Evolutionary conservation across 2,329 filamentous ascomycete species (phyloP), one percentile per base, ranked within the genome.

Genomic region (Paraphoma chrysanthemicola): DNA sequence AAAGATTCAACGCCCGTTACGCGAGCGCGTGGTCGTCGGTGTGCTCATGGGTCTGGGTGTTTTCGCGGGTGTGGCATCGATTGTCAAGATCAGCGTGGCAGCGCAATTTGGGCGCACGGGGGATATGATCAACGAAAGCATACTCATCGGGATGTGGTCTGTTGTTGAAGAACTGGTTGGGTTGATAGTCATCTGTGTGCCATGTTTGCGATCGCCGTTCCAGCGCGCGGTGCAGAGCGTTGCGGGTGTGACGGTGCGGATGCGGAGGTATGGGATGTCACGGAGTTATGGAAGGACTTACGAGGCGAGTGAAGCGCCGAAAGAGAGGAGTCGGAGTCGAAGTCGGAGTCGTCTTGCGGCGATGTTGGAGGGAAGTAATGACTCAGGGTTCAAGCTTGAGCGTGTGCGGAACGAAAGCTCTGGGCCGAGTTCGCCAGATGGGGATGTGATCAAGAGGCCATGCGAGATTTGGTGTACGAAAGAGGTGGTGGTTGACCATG

Each of bases 151-250:
- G 0, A 53, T 71, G 16, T 71, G 68, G 68, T 56, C 54, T 14
- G 59, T 65, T 3, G 50, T 71, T 16, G 69, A 72, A 47, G 58
- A 63, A 33, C 64, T 70, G 18, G 39, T 52, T 1, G 60, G 62
- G 2, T 62, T 71, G 4, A 63, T 71, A 17, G 67, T 64, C 4
- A 64, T 66, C 2, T 67, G 65, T 41, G 52, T 71, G 28, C 68
- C 69, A 1, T 65, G 59, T 41, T 56, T 72, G 30, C 62, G 62
- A 8, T 54, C 62, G 6, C 63, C 58, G 3, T 67, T 67, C 51
- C 57, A 67, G 29, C 54, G 42, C 23, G 51, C 48, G 11, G 56
- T 64, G 12, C 51, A 53, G 23, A 52, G 60, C 46, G 61, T 61
- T 45, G 58, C 58, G 16, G 41, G 57, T 8, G 28, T 49, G 14